Evolutionary conservation across 345 rosid genomes (phyloP).

Genomic region (Linum trigynum): DNA sequence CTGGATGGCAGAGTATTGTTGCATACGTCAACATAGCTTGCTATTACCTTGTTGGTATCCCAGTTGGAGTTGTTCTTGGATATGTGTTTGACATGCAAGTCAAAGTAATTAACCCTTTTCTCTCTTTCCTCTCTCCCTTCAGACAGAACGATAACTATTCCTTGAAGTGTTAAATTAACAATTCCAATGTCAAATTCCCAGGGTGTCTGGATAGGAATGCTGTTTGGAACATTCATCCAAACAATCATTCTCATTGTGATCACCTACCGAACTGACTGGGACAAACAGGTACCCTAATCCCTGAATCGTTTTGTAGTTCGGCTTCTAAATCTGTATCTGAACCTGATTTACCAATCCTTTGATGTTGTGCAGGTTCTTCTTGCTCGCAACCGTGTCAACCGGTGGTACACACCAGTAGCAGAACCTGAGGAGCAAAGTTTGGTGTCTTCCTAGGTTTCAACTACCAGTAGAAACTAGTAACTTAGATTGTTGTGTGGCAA

Average conservation of each 20-base stretch:
- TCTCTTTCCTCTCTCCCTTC: background rate
- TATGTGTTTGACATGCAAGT: constrained; percentile 41
- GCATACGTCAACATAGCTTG: constrained; percentile 48
- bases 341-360: background rate
- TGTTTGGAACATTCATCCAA: constrained; percentile 57
- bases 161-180: background rate
- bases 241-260: constrained; percentile 47
- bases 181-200: constrained; percentile 7
- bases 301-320: background rate
- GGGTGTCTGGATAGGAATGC: constrained; percentile 88
- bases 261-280: constrained; percentile 67
- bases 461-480: background rate
- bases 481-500: background rate
- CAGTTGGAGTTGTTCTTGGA: constrained; percentile 54
- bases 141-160: background rate
- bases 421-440: constrained; percentile 10
- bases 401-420: constrained; percentile 10
- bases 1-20: constrained; percentile 55
- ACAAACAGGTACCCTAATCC: constrained; percentile 42
- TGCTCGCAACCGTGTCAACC: constrained; percentile 15
- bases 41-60: constrained; percentile 56
- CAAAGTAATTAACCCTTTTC: constrained; percentile 24
- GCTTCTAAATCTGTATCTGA: background rate
- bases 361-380: constrained; percentile 12
- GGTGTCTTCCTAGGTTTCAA: background rate